Percentiles rank a stretch among this genome's conserved stretches.
These are phyloP conservation scores for Phialophora chinensis DNA, from an alignment of 2,329 filamentous ascomycete genomes.

Conservation along the genomic window DNA sequence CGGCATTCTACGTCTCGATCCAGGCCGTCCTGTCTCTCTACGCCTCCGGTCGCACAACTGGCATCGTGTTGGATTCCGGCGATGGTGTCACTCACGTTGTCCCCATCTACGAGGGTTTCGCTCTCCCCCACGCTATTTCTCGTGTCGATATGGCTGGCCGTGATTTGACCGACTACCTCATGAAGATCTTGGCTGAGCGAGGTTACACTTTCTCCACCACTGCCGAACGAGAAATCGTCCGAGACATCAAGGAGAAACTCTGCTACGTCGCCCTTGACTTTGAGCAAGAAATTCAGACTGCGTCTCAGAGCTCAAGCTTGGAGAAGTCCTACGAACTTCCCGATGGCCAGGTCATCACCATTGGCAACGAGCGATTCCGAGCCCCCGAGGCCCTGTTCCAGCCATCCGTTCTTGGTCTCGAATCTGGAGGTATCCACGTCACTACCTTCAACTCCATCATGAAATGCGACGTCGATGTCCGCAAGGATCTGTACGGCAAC, in stretches of 20 bases:
- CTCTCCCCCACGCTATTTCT: conserved; percentile 98
- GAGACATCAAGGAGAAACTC: conserved; percentile 99
- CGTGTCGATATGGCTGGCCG: conserved; percentile 99
- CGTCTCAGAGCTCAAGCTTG: conserved; percentile 95
- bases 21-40: conserved; percentile 99
- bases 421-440: conserved; percentile 98
- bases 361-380: conserved; percentile 99
- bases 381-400: conserved; percentile 99
- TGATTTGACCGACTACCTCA: conserved; percentile 99
- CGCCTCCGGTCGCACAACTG: conserved; percentile 99
- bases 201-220: conserved; percentile 99
- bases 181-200: conserved; percentile 99
- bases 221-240: conserved; percentile 99
- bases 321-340: conserved; percentile 99
- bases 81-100: conserved; percentile 99
- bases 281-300: conserved; percentile 99
- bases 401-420: conserved; percentile 96
- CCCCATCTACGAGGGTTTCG: conserved; percentile 99
- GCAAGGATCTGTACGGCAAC: conserved; percentile 99
- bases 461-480: conserved; percentile 99
- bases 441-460: conserved; percentile 99
- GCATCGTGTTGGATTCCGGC: conserved; percentile 99
- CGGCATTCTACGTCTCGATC: conserved; percentile 99
- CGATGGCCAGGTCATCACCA: conserved; percentile 99
- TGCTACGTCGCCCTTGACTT: conserved; percentile 99